A percentile compares a stretch with the other conserved stretches of the same genome.
These are phyloP conservation scores for Turnera subulata DNA, from an alignment of 345 rosid species.

Conservation along the genomic window DNA sequence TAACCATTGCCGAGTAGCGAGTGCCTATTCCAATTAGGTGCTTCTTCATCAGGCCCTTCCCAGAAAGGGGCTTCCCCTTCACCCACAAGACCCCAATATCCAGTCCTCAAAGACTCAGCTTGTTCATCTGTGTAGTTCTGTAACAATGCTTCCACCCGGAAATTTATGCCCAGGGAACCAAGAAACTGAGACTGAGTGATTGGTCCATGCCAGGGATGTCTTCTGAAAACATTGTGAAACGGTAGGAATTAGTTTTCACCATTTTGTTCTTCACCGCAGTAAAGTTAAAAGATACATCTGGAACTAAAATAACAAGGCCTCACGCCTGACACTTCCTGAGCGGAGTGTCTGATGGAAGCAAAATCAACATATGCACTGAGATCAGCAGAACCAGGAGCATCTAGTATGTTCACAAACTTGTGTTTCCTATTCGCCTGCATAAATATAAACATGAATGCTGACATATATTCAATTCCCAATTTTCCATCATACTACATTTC, in stretches of 20 bases:
- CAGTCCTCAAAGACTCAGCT: slow-evolving; percentile 68
- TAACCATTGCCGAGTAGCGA: slow-evolving; percentile 80
- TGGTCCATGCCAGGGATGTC: slow-evolving; percentile 78
- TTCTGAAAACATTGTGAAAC: slow-evolving; percentile 38
- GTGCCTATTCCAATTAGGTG: slow-evolving; percentile 88
- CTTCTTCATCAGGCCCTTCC: slow-evolving; percentile 81
- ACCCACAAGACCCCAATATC: slow-evolving; percentile 94
- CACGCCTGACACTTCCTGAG: slow-evolving; percentile 81
- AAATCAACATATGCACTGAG: slow-evolving; percentile 93
- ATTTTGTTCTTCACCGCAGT: neutral
- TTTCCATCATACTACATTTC: no score
- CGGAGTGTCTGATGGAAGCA: slow-evolving; percentile 68
- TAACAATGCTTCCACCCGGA: slow-evolving; percentile 78
- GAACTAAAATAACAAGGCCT: slow-evolving; percentile 2
- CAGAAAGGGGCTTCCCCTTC: slow-evolving; percentile 97
- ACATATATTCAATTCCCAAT: no score
- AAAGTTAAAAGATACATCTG: neutral
- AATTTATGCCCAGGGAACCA: slow-evolving; percentile 89
- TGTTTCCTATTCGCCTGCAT: slow-evolving; percentile 89
- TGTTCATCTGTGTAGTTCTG: slow-evolving; percentile 74
- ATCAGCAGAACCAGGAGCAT: slow-evolving; percentile 91
- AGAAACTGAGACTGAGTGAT: slow-evolving; percentile 86
- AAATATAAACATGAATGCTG: neutral
- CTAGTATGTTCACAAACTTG: slow-evolving; percentile 83
- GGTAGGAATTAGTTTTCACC: slow-evolving; percentile 2